A percentile compares a stretch with the other conserved stretches of the same genome.
Conservation (phyloP, 768 basidiomycete genomes). For the Suillus occidentalis region DNA sequence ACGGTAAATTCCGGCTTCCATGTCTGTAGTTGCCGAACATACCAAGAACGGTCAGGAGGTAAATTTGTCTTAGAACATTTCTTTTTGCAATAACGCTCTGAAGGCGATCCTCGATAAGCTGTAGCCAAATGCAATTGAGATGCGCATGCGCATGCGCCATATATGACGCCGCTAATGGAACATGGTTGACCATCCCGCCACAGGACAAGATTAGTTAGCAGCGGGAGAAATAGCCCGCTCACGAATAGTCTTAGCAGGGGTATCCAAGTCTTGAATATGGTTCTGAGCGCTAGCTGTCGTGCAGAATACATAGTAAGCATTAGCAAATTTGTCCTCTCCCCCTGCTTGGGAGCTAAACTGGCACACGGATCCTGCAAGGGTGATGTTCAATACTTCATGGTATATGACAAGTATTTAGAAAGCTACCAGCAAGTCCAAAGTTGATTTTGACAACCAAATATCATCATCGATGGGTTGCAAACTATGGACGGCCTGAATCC, state of each 20-base stretch:
- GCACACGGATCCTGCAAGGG: constrained; percentile 50
- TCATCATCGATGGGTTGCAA: constrained; percentile 51
- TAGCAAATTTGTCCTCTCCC: constrained; percentile 51
- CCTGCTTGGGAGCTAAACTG: constrained; percentile 52
- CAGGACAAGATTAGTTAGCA: neutral
- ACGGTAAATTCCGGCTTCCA: constrained; percentile 6
- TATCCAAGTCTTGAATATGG: constrained; percentile 58
- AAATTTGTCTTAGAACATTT: constrained; percentile 32
- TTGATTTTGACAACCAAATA: constrained; percentile 63
- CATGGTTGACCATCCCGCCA: constrained; percentile 3
- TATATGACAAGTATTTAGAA: neutral
- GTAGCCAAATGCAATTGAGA: constrained; percentile 52
- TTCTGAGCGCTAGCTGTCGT: constrained; percentile 50
- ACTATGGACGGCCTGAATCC: constrained; percentile 26
- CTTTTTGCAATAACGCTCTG: constrained; percentile 31
- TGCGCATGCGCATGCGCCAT: constrained; percentile 45
- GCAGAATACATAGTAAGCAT: constrained; percentile 51
- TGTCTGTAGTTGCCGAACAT: constrained; percentile 19
- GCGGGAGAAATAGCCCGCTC: constrained; percentile 28
- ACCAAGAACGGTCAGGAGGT: constrained; percentile 59
- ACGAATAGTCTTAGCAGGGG: constrained; percentile 55
- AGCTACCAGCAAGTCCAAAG: constrained; percentile 66
- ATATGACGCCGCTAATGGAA: constrained; percentile 43
- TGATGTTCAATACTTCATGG: neutral
- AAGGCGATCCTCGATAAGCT: constrained; percentile 50